Evolutionary conservation across 2,329 filamentous ascomycete genomes (phyloP).

Genomic region (Scopulariopsis brevicaulis): DNA sequence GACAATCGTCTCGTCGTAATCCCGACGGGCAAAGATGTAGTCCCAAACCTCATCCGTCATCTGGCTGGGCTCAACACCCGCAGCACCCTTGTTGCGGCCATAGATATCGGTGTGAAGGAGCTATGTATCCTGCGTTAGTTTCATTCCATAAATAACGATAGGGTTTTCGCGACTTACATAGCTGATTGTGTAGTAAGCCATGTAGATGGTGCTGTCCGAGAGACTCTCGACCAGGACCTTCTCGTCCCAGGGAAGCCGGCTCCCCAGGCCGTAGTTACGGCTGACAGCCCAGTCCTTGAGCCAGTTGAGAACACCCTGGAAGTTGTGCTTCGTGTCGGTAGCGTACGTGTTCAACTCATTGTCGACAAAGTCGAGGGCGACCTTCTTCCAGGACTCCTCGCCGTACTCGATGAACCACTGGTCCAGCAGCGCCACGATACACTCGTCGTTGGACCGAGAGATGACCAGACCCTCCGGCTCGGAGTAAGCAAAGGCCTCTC

Average conservation of each 20-base stretch:
- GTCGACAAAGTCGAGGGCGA: slow-evolving; percentile 61
- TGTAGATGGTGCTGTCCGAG: slow-evolving; percentile 88
- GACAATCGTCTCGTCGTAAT: slow-evolving; percentile 54
- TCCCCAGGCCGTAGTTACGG: slow-evolving; percentile 82
- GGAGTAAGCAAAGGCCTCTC: slow-evolving; percentile 80
- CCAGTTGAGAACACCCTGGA: slow-evolving; percentile 83
- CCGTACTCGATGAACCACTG: slow-evolving; percentile 99
- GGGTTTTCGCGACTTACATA: slow-evolving; percentile 16
- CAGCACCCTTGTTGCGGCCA: slow-evolving; percentile 57
- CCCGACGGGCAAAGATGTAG: slow-evolving; percentile 75
- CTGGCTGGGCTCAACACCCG: slow-evolving; percentile 66
- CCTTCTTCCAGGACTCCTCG: slow-evolving; percentile 73
- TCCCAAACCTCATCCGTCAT: slow-evolving; percentile 97
- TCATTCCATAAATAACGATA: slow-evolving; percentile 31
- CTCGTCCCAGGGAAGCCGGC: slow-evolving; percentile 88
- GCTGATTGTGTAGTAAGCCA: slow-evolving; percentile 63
- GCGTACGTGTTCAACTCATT: slow-evolving; percentile 70
- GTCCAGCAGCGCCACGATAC: slow-evolving; percentile 84
- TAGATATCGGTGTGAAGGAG: slow-evolving; percentile 77
- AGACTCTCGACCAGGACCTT: slow-evolving; percentile 86
- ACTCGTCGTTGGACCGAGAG: slow-evolving; percentile 82
- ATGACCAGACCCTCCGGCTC: slow-evolving; percentile 88
- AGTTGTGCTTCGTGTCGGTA: slow-evolving; percentile 65
- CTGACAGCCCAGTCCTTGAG: slow-evolving; percentile 93
- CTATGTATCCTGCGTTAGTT: slow-evolving; percentile 36